These are phyloP conservation scores for Tripidium arundinaceum DNA, from an alignment of 202 grass and related monocot species.

Conservation along the genomic window DNA sequence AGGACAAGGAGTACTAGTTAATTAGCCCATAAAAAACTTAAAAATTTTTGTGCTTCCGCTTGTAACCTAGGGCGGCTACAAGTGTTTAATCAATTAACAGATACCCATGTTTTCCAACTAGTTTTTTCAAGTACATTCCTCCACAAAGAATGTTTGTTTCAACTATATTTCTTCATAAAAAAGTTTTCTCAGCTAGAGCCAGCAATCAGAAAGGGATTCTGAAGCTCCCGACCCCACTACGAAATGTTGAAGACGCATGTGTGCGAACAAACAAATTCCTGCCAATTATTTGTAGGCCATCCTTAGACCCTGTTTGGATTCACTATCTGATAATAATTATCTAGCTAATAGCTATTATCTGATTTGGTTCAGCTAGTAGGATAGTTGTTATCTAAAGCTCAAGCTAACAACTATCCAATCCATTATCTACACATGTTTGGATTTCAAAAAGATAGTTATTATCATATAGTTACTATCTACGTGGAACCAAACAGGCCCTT, in stretches of 20 bases:
- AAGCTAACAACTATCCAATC: too few species aligned
- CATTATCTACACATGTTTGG: too few species aligned
- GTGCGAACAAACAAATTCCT: slow-evolving; percentile 5
- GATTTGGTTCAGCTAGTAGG: too few species aligned
- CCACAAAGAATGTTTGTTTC: not conserved
- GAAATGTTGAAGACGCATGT: not conserved
- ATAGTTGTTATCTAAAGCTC: too few species aligned
- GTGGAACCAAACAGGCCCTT: too few species aligned
- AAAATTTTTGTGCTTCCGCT: not conserved
- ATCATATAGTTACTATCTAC: too few species aligned
- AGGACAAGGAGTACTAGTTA: not conserved
- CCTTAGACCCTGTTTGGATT: too few species aligned
- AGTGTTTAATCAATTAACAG: not conserved
- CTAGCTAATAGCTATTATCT: too few species aligned
- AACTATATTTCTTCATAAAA: not conserved
- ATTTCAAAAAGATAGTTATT: too few species aligned
- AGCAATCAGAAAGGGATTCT: not conserved
- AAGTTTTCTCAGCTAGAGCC: not conserved
- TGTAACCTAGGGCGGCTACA: not conserved
- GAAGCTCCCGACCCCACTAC: not conserved
- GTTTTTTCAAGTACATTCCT: not conserved
- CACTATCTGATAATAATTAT: too few species aligned
- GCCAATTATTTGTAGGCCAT: slow-evolving; percentile 34
- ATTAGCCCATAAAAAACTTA: not conserved
- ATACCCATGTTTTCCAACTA: not conserved